Evolutionary conservation across 306 rosid genomes (phyloP), one percentile per base, ranked within the genome.

Genomic region (Rosa multiflora): DNA sequence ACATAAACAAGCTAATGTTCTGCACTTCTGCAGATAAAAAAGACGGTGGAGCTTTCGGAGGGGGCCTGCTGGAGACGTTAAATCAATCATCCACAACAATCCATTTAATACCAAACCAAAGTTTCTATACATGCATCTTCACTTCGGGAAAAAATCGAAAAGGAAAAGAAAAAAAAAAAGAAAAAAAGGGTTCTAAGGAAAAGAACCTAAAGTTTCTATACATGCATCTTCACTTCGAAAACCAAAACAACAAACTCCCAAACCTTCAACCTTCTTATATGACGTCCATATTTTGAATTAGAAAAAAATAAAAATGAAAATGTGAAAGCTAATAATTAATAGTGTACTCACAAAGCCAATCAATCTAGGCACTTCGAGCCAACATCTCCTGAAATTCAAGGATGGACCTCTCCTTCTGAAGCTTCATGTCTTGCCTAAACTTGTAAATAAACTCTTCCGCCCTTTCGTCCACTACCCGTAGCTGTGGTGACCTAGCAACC

Each of bases 391-490:
- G 83, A 44, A 76, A 84, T 56, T 88, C 88, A 8, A 76, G 83
- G 61, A 79, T 39, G 8, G 91, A 88, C 47, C 73, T 88, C 72
- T 86, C 91, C 80, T 86, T 88, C 75, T 88, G 88, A 15, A 88
- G 86, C 78, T 74, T 82, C 81, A 88, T 88, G 8, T 88, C 89
- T 74, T 74, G 78, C 73, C 86, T 86, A 71, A 90, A 84, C 76
- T 86, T 92, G 70, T 73, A 53, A 48, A 92, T 90, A 79, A 92
- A 92, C 67, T 89, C 93, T 77, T 92, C 97, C 1, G 87, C 91
- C 42, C 91, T 82, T 61, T 88, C 89, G 51, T 88, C 88, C 80
- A 88, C 88, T 23, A 84, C 80, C 13, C 83, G 74, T 6, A 88
- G 83, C 62, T 86, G 89, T 1, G 91, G 89, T 6, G 91, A 86